Conservation (phyloP, 116 monocot genomes). For the Cymodocea nodosa region DNA sequence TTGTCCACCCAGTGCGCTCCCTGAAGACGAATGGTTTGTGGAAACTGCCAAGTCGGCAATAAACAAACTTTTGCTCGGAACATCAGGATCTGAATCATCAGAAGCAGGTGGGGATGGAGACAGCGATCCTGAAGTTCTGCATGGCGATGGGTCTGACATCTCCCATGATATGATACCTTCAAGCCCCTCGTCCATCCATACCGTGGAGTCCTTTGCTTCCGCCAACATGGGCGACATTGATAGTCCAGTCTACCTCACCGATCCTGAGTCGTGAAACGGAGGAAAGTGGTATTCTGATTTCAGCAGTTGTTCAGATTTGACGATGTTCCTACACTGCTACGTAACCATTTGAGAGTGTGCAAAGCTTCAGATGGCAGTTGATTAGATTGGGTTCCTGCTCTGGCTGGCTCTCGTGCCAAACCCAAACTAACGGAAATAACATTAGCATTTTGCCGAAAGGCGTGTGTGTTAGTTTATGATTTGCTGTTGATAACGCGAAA, state of each 20-base stretch:
- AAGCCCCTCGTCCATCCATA: constrained; percentile 26
- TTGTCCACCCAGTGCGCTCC: constrained; percentile 46
- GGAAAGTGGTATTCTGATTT: no score
- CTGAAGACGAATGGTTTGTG: constrained; percentile 94
- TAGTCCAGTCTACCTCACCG: constrained; percentile 63
- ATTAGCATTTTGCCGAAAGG: no score
- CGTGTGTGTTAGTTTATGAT: no score
- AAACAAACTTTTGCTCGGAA: constrained; percentile 58
- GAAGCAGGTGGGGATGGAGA: constrained; percentile 28
- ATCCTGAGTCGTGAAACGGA: constrained; percentile 40
- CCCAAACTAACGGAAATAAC: no score
- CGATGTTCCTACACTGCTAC: no score
- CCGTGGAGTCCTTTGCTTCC: constrained; percentile 83
- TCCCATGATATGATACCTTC: constrained; percentile 40
- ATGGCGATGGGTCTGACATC: constrained; percentile 38
- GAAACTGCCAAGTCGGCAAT: constrained; percentile 85
- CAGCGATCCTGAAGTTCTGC: constrained; percentile 19
- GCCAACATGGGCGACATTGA: constrained; percentile 65
- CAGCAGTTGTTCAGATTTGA: no score
- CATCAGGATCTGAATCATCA: constrained; percentile 51
- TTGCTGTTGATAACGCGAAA: no score
- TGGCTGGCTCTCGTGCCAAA: no score
- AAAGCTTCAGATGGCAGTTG: no score
- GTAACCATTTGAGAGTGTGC: no score
- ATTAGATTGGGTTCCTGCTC: no score